Evolutionary conservation across 2,329 filamentous ascomycete species (phyloP).

Genomic region (Fusarium solani-melongenae): DNA sequence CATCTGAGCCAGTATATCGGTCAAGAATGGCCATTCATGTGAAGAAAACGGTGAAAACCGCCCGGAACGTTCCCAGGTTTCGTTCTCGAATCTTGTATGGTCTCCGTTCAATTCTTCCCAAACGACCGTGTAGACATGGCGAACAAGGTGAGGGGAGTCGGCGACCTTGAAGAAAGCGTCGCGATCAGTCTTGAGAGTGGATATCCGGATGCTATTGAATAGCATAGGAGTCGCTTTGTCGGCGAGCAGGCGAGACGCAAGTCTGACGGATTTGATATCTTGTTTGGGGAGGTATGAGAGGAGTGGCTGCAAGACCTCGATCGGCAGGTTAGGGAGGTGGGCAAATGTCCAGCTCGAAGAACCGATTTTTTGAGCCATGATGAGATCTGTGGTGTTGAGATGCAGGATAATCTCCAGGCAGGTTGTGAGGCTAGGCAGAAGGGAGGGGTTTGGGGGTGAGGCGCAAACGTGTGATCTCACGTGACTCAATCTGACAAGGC

Average conservation of each 20-base stretch:
- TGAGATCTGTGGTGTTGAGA: background rate
- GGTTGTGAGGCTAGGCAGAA: background rate
- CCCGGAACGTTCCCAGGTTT: background rate
- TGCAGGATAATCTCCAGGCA: background rate
- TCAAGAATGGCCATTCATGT: background rate
- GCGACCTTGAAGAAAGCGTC: conserved; percentile 1
- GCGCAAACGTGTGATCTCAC: background rate
- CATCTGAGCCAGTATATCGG: background rate
- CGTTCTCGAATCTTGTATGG: background rate
- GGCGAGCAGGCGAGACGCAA: background rate
- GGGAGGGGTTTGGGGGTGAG: background rate
- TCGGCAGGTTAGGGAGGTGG: background rate
- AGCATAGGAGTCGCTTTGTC: background rate
- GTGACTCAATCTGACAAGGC: background rate
- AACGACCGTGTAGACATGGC: background rate
- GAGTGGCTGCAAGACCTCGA: background rate
- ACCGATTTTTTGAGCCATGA: background rate
- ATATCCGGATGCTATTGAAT: background rate
- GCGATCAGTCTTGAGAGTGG: background rate
- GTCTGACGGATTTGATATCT: conserved; percentile 10
- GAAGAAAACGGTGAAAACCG: background rate
- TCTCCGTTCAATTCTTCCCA: conserved; percentile 19
- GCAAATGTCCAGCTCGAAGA: background rate
- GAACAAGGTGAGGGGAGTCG: background rate
- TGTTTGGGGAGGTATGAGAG: background rate